Percentiles rank a stretch among this genome's conserved stretches.
These are phyloP conservation scores for Saturnispora serradocipensis DNA, from an alignment of 805 yeast genomes.

Conservation along the genomic window DNA sequence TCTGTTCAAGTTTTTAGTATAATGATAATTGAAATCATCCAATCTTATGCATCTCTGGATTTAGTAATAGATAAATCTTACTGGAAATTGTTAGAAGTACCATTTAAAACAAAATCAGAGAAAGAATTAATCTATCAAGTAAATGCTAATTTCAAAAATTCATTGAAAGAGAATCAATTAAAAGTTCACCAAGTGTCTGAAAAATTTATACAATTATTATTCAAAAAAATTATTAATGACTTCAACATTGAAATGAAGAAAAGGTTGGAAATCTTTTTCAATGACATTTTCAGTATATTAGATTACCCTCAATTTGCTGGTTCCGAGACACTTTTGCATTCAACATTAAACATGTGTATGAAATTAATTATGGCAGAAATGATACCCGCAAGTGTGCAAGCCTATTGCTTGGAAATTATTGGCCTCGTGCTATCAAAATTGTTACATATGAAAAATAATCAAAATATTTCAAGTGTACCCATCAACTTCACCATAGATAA, in stretches of 20 bases:
- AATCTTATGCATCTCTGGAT: slow-evolving; percentile 13
- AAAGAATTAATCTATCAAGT: slow-evolving; percentile 5
- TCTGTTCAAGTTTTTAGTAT: slow-evolving; percentile 41
- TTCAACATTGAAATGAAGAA: slow-evolving; percentile 27
- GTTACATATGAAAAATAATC: slow-evolving; percentile 25
- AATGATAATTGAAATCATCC: slow-evolving; percentile 36
- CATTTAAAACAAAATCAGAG: slow-evolving; percentile 9
- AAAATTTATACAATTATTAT: slow-evolving; percentile 24
- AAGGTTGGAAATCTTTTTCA: slow-evolving; percentile 43
- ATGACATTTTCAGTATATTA: slow-evolving; percentile 46
- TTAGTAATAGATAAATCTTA: slow-evolving; percentile 18
- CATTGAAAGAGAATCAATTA: background rate
- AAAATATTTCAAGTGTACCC: background rate
- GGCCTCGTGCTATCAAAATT: slow-evolving; percentile 52
- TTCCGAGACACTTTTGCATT: slow-evolving; percentile 39
- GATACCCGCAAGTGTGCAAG: slow-evolving; percentile 35
- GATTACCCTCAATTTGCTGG: slow-evolving; percentile 55
- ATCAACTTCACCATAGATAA: slow-evolving; percentile 7
- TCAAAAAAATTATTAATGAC: slow-evolving; percentile 24
- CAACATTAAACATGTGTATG: slow-evolving; percentile 37
- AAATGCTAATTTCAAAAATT: background rate
- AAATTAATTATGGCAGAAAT: slow-evolving; percentile 18
- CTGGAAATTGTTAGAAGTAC: slow-evolving; percentile 14
- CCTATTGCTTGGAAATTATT: slow-evolving; percentile 48
- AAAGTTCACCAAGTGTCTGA: slow-evolving; percentile 13